Base-by-base conservation (phyloP, 2,329 filamentous ascomycete genomes). In the Orbilia blumenaviensis region DNA sequence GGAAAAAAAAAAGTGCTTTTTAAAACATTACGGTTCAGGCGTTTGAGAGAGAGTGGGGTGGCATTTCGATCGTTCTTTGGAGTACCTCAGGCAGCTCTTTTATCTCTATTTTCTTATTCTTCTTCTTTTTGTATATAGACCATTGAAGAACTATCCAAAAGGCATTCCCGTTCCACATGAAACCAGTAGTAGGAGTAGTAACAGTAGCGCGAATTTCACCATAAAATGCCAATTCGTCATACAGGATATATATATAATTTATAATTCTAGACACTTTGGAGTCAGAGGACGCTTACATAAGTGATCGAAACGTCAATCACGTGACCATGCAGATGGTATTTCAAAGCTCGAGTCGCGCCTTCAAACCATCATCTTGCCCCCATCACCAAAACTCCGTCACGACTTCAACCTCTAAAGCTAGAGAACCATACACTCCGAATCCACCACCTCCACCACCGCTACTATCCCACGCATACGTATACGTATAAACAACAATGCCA, bases 401-500 rank as follows among this genome's bases (percentile, higher is more conserved):
- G 8, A 48, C n/a, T n/a, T n/a, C n/a, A 23, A 32, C 66, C 46
- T 67, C 6, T 3, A 9, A 6, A 41, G 36, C n/a, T n/a, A n/a
- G n/a, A n/a, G n/a, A n/a, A n/a, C n/a, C 36, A 9, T 10, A 48
- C 50, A 56, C 56, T 4, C 25, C 14, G 18, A 58, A 46, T 66
- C 54, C 18, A 66, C 71, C 56, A 58, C 71, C 27, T 9, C 68
- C 64, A 64, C 74, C n/a, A 23, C 42, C 18, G 6, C 66, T 78
- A 82, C 25, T 21, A 94, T 95, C 92, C 92, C 92, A 58, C 89
- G 91, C 63, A 89, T 94, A 79, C 88, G 92, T 77, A 90, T 90
- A 79, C 86, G 89, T n/a, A n/a, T n/a, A n/a, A n/a, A n/a, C 66
- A 78, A 82, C 25, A 23, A 94, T 95, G 92, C 92, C 92, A 58